phyloP scores from a whole-genome alignment of 2,329 filamentous ascomycete genomes.

The Arachnomyces sp. region DNA sequence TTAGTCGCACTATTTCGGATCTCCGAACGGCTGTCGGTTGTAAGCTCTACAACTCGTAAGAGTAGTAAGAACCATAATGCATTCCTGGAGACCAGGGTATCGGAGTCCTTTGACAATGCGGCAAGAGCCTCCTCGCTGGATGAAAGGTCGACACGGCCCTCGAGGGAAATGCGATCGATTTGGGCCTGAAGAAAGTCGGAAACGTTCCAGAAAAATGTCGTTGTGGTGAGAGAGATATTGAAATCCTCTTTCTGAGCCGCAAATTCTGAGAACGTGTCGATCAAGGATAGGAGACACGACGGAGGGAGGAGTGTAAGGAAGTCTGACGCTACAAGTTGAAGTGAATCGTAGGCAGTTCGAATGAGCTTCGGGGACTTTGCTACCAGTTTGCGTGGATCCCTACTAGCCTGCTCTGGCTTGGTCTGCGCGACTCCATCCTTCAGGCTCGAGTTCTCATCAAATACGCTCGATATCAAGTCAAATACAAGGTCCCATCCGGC shows the following conservation, averaged over 20 bases:
- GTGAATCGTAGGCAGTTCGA: conserved; percentile 76
- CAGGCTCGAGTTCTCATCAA: conserved; percentile 43
- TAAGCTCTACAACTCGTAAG: conserved; percentile 31
- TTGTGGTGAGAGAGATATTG: conserved; percentile 89
- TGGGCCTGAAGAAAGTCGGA: conserved; percentile 69
- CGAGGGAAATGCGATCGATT: conserved; percentile 35
- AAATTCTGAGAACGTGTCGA: conserved; percentile 84
- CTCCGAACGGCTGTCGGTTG: conserved; percentile 33
- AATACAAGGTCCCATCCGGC: conserved; percentile 83
- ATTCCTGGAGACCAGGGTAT: conserved; percentile 50
- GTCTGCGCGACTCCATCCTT: conserved; percentile 22
- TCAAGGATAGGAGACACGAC: conserved; percentile 65
- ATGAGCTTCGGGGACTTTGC: conserved; percentile 64
- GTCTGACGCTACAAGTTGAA: conserved; percentile 91
- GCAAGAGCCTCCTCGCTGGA: conserved; percentile 51
- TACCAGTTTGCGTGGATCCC: conserved; percentile 16
- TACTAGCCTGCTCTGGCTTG: conserved; percentile 5
- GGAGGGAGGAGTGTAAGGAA: conserved; percentile 69
- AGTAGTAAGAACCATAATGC: conserved; percentile 29
- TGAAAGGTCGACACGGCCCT: conserved; percentile 33
- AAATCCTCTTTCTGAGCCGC: conserved; percentile 84
- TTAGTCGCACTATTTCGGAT: conserved; percentile 64
- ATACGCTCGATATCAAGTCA: conserved; percentile 75
- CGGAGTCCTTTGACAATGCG: conserved; percentile 52
- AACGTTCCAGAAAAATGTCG: conserved; percentile 92